phyloP scores from a whole-genome alignment of 352 stramenopile genomes.

The Phytophthora europaea region DNA sequence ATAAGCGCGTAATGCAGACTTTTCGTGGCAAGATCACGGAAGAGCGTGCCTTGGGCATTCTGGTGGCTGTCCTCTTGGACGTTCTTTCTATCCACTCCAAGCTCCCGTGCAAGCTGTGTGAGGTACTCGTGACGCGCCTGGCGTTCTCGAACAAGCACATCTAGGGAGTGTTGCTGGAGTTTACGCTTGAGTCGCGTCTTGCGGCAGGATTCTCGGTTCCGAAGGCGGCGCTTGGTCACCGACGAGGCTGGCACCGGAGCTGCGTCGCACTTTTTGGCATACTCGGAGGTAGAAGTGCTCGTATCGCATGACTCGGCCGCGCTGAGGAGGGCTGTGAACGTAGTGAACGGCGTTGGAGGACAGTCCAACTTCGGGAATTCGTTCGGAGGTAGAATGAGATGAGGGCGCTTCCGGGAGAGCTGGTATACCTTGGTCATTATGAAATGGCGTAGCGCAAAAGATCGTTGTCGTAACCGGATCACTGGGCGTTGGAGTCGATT shows the following conservation, averaged over 20 bases:
- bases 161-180: constrained; percentile 39
- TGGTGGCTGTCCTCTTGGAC: neutral
- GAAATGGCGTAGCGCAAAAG: constrained; percentile 1
- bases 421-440: constrained; percentile 17
- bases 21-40: constrained; percentile 39
- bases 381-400: constrained; percentile 7
- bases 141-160: constrained; percentile 38
- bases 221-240: constrained; percentile 42
- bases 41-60: constrained; percentile 10
- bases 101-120: constrained; percentile 27
- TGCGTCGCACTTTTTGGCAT: constrained; percentile 3
- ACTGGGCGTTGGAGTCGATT: constrained; percentile 7
- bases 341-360: constrained; percentile 22
- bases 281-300: neutral
- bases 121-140: constrained; percentile 48
- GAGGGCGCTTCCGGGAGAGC: constrained; percentile 21
- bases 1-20: constrained; percentile 54
- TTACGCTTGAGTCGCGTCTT: constrained; percentile 64
- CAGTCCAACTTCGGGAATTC: neutral
- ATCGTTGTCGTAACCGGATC: constrained; percentile 22
- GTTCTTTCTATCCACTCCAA: constrained; percentile 8
- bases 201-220: constrained; percentile 54
- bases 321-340: constrained; percentile 37
- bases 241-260: constrained; percentile 3
- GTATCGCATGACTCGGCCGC: constrained; percentile 33